phyloP scores from a whole-genome alignment of 139 green algal genomes.

The Coelastrella sp. region DNA sequence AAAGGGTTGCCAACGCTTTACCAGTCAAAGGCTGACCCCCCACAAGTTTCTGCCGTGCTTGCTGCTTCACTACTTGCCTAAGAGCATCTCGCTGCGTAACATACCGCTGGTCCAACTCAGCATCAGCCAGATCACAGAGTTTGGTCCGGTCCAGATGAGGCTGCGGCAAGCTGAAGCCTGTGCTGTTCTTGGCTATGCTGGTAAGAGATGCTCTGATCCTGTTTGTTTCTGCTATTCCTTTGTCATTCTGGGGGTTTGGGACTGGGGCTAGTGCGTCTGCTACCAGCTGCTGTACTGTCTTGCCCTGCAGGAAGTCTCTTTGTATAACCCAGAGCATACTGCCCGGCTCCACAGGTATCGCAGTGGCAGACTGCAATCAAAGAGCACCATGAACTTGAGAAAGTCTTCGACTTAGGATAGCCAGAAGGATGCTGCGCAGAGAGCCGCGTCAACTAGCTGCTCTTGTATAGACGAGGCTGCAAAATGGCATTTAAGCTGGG shows the following conservation, averaged over 20 bases:
- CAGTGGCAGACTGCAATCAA: not conserved
- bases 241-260: conserved; percentile 75
- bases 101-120: conserved; percentile 68
- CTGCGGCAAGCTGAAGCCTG: conserved; percentile 79
- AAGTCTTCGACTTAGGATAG: not conserved
- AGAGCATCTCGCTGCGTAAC: conserved; percentile 55
- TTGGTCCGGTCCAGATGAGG: conserved; percentile 91
- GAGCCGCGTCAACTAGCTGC: no score
- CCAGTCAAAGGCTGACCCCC: conserved; percentile 40
- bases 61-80: conserved; percentile 62
- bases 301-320: conserved; percentile 91
- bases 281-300: conserved; percentile 64
- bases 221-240: conserved; percentile 66
- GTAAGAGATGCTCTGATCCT: conserved; percentile 69
- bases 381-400: not conserved
- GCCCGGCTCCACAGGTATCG: conserved; percentile 66
- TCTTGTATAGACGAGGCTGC: no score
- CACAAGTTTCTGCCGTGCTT: conserved; percentile 48
- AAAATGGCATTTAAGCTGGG: not conserved
- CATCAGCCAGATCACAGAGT: conserved; percentile 81
- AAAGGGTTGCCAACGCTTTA: conserved; percentile 43
- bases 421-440: no score
- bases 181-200: conserved; percentile 74
- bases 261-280: conserved; percentile 76
- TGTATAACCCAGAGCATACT: conserved; percentile 96